Percentiles rank a stretch among this genome's conserved stretches.
phyloP scores from a whole-genome alignment of 768 basidiomycete genomes.

The Paxillus involutus region DNA sequence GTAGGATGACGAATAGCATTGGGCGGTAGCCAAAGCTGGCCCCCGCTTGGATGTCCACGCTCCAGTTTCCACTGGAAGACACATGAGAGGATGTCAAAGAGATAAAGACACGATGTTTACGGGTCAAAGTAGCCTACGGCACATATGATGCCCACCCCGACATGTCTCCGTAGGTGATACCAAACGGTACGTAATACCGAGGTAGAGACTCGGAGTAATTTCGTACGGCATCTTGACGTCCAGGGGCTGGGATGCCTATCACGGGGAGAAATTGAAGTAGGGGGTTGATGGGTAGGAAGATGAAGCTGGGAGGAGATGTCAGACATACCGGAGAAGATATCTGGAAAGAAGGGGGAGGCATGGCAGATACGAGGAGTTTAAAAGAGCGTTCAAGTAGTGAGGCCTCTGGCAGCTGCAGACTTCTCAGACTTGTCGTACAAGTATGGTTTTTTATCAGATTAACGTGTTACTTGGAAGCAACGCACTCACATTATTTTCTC shows the following conservation, averaged over 20 bases:
- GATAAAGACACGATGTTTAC: constrained; percentile 10
- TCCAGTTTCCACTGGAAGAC: constrained; percentile 38
- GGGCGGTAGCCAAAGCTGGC: constrained; percentile 43
- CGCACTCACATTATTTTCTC: too few species aligned
- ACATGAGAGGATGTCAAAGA: neutral
- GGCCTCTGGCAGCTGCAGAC: too few species aligned
- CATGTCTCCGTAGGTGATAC: constrained; percentile 33
- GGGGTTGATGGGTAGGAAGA: too few species aligned
- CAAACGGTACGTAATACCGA: constrained; percentile 9
- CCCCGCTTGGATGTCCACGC: constrained; percentile 44
- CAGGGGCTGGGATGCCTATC: too few species aligned
- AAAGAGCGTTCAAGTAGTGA: too few species aligned
- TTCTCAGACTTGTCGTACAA: too few species aligned
- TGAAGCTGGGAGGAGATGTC: constrained; percentile 28
- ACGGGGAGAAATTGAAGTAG: too few species aligned
- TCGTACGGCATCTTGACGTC: neutral
- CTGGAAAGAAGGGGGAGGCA: constrained; percentile 15
- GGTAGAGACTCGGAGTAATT: neutral
- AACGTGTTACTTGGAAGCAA: too few species aligned
- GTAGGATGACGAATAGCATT: constrained; percentile 45
- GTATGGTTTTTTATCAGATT: neutral
- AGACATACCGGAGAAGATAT: constrained; percentile 23
- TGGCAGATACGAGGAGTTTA: too few species aligned
- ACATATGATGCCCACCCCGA: constrained; percentile 41
- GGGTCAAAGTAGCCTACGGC: constrained; percentile 39